phyloP scores from a whole-genome alignment of 768 basidiomycete genomes.

The Collybiopsis confluens region DNA sequence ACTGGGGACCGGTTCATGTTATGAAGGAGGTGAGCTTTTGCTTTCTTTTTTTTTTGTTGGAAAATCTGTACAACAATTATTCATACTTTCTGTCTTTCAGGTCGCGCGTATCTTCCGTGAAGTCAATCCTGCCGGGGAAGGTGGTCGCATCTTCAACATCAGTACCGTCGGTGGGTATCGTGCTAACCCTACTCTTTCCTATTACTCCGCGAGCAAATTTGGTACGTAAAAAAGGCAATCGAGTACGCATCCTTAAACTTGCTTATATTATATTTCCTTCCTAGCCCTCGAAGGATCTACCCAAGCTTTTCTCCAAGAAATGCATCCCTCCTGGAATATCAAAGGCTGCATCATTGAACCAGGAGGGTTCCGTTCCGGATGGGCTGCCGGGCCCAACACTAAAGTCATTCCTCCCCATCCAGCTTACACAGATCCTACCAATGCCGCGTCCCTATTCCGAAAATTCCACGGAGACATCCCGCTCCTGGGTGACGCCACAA shows the following conservation, averaged over 20 bases:
- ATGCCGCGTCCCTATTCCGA: slow-evolving; percentile 9
- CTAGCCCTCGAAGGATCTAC: slow-evolving; percentile 31
- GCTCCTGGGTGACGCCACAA: slow-evolving; percentile 13
- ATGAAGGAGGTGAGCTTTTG: slow-evolving; percentile 24
- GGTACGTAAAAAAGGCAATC: slow-evolving; percentile 20
- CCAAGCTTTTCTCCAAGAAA: slow-evolving; percentile 27
- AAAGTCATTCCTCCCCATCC: slow-evolving; percentile 18
- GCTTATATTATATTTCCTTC: slow-evolving; percentile 1
- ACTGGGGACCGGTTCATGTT: slow-evolving; percentile 41
- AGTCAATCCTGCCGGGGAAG: slow-evolving; percentile 18
- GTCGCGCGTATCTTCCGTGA: slow-evolving; percentile 19
- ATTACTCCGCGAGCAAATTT: slow-evolving; percentile 31
- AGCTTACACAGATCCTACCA: slow-evolving; percentile 16
- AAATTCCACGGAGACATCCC: slow-evolving; percentile 1
- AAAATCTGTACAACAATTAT: not conserved
- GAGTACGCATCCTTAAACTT: not conserved
- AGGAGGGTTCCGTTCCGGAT: slow-evolving; percentile 21
- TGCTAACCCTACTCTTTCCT: slow-evolving; percentile 25
- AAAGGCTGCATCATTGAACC: slow-evolving; percentile 18
- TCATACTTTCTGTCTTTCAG: not conserved
- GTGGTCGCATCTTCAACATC: slow-evolving; percentile 27
- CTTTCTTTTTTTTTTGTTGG: slow-evolving; percentile 11
- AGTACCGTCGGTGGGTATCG: slow-evolving; percentile 27
- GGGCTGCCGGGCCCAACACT: slow-evolving; percentile 12
- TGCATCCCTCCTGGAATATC: slow-evolving; percentile 40